Percentiles rank a stretch among this genome's conserved stretches.
phyloP scores from a whole-genome alignment of 2,329 filamentous ascomycete genomes.

The Talaromyces marneffei region DNA sequence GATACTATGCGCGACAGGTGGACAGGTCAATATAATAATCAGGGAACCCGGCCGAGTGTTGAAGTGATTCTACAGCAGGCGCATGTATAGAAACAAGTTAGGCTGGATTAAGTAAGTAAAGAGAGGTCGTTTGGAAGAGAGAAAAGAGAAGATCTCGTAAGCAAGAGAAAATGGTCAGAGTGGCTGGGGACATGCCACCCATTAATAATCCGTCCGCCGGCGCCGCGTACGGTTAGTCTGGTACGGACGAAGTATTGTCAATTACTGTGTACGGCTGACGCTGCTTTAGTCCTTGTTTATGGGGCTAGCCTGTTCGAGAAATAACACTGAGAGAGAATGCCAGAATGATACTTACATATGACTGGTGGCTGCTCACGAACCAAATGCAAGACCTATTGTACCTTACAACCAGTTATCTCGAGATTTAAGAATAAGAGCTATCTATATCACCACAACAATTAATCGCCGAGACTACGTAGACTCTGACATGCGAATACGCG shows the following conservation, averaged over 20 bases:
- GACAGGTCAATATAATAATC: neutral
- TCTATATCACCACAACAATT: too few species aligned
- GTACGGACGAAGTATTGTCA: neutral
- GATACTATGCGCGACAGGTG: neutral
- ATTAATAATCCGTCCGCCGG: constrained; percentile 10
- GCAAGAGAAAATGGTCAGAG: constrained; percentile 19
- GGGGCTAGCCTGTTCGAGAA: too few species aligned
- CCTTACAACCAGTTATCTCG: too few species aligned
- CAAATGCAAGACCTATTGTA: too few species aligned
- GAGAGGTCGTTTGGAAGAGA: neutral
- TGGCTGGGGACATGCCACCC: constrained; percentile 9
- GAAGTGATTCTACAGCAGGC: too few species aligned
- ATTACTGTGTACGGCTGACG: neutral
- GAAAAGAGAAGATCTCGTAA: constrained; percentile 31
- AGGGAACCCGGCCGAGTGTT: neutral
- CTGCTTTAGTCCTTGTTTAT: too few species aligned
- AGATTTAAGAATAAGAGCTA: too few species aligned
- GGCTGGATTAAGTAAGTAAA: constrained; percentile 6
- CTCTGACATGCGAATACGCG: too few species aligned
- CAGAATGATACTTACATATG: too few species aligned
- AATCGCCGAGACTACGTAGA: too few species aligned
- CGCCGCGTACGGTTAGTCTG: neutral
- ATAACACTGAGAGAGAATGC: too few species aligned
- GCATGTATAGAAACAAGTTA: constrained; percentile 16
- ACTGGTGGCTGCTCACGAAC: too few species aligned